Evolutionary conservation across 108 stramenopile species (phyloP), one percentile per base, ranked within the genome.

Genomic region (Cyclotella cryptica): DNA sequence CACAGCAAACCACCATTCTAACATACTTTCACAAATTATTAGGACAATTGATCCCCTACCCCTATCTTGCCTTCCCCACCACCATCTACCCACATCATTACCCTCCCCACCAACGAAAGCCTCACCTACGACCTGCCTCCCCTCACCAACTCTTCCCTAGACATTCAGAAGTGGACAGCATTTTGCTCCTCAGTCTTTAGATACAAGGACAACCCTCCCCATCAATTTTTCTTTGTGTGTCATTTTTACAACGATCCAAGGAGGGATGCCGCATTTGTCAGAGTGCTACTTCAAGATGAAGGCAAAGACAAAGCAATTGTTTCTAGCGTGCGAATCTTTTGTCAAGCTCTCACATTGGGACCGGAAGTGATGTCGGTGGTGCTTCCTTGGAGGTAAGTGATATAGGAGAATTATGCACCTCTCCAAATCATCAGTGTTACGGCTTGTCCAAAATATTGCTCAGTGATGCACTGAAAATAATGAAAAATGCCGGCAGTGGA

Each of bases 381-480:
- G n/a, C n/a, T 39, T 21, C 29, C 45, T 59, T 85, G 2, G 63
- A 52, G 43, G 88, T 78, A 49, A 90, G 90, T 39, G 93, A 89
- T 3, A 90, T 91, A 30, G 93, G 93, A n/a, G 93, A 94, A 84
- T 90, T 94, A 0, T 91, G 93, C 58, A 94, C 93, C 0, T 53
- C 40, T 39, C 69, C 67, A 1, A 15, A 65, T 43, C 88, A 94
- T 75, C 88, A 85, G 44, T 66, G 87, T 13, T 70, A 85, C 13
- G 89, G 89, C 19, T 24, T 94, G 29, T 89, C 89, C 17, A 88
- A 79, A 66, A 41, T 71, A 3, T 69, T 94, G 11, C 66, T 94
- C 12, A 57, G 74, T 24, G n/a, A n/a, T n/a, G n/a, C n/a, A n/a
- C n/a, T n/a, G n/a, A n/a, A n/a, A n/a, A n/a, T n/a, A n/a, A n/a